phyloP scores from a whole-genome alignment of 352 stramenopile species.

The Peronospora belbahrii region DNA sequence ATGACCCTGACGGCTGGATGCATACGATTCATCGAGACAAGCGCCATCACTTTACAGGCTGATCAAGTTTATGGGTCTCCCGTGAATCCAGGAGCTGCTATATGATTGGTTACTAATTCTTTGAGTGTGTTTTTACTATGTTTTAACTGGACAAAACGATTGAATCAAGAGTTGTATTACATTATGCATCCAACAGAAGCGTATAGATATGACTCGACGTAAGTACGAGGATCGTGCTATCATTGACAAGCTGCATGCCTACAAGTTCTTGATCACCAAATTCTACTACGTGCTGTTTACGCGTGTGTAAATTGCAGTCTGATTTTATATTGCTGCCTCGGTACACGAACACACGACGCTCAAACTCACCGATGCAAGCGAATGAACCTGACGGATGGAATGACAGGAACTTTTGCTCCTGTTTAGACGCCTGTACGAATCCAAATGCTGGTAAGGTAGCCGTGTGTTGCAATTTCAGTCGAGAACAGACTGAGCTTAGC shows the following conservation, averaged over 20 bases:
- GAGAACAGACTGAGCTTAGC: conserved; percentile 16
- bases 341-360: conserved; percentile 73
- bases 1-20: conserved; percentile 37
- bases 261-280: conserved; percentile 56
- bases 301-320: conserved; percentile 35
- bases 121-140: no score
- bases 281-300: conserved; percentile 64
- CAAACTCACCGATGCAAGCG: conserved; percentile 72
- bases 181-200: conserved; percentile 15
- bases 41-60: conserved; percentile 29
- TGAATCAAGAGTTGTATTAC: background rate
- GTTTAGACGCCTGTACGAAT: conserved; percentile 83
- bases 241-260: conserved; percentile 41
- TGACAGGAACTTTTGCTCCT: conserved; percentile 81
- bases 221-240: conserved; percentile 45
- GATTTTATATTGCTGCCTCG: conserved; percentile 27
- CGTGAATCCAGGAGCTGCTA: background rate
- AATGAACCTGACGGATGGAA: conserved; percentile 44
- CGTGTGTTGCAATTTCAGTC: conserved; percentile 34
- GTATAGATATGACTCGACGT: conserved; percentile 39
- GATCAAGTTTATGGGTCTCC: conserved; percentile 11
- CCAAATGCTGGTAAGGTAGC: conserved; percentile 68
- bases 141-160: conserved; percentile 13
- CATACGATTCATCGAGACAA: conserved; percentile 57
- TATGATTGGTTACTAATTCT: conserved; percentile 14